Percentiles rank a stretch among this genome's conserved stretches.
These are phyloP conservation scores for Pyricularia sp. DNA, from an alignment of 2,329 filamentous ascomycete species.

Conservation along the genomic window DNA sequence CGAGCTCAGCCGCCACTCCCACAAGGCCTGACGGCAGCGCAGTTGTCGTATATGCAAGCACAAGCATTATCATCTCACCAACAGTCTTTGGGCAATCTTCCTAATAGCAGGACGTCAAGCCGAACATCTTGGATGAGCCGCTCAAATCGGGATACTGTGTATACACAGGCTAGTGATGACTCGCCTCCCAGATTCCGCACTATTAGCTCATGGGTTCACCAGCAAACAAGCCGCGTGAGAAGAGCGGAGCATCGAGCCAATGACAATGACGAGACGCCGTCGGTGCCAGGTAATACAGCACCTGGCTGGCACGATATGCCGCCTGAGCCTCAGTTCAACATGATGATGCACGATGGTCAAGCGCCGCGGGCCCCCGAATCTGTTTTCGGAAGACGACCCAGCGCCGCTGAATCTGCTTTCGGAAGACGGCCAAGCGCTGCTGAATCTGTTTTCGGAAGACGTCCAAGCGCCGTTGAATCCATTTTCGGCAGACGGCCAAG, in stretches of 20 bases:
- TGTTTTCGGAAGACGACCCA: slow-evolving; percentile 1
- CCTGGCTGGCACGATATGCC: slow-evolving; percentile 26
- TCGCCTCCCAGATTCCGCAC: slow-evolving; percentile 45
- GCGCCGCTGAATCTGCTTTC: too few species aligned
- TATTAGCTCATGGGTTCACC: slow-evolving; percentile 55
- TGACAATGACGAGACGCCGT: slow-evolving; percentile 22
- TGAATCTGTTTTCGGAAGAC: slow-evolving; percentile 15
- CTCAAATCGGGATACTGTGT: slow-evolving; percentile 37
- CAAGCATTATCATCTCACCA: background rate
- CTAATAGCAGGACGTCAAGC: background rate
- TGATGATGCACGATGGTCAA: slow-evolving; percentile 43
- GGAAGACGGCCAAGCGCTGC: slow-evolving; percentile 32
- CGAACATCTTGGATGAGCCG: slow-evolving; percentile 28
- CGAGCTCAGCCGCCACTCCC: slow-evolving; percentile 13
- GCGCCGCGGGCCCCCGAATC: slow-evolving; percentile 31
- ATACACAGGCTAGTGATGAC: slow-evolving; percentile 44
- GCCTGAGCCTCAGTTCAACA: slow-evolving; percentile 34
- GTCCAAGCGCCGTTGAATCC: too few species aligned
- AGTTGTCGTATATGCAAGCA: background rate
- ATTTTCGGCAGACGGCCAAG: slow-evolving; percentile 35
- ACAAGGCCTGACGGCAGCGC: slow-evolving; percentile 4
- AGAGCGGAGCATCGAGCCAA: slow-evolving; percentile 31
- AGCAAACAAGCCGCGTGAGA: slow-evolving; percentile 48
- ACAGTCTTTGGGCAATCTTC: background rate
- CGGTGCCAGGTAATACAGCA: slow-evolving; percentile 28